These are phyloP conservation scores for Arabidopsis arenosa DNA, from an alignment of 345 rosid species.

Conservation along the genomic window DNA sequence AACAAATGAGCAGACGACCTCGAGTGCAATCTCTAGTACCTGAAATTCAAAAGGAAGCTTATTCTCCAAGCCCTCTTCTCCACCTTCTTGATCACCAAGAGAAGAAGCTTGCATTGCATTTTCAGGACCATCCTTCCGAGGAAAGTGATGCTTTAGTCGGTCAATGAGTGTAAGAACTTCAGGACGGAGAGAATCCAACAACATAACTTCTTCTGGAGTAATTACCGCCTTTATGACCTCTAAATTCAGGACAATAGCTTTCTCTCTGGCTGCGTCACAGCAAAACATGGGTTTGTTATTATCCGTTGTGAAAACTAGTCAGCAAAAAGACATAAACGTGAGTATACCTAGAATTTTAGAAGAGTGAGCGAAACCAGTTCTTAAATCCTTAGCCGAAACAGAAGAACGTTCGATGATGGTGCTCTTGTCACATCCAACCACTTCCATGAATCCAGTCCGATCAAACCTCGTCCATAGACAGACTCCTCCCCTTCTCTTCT, in stretches of 20 bases:
- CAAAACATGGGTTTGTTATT: slow-evolving; percentile 3
- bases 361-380: slow-evolving; percentile 84
- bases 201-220: slow-evolving; percentile 76
- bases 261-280: slow-evolving; percentile 66
- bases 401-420: slow-evolving; percentile 68
- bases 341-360: slow-evolving; percentile 64
- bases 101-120: slow-evolving; percentile 47
- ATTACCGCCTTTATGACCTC: slow-evolving; percentile 81
- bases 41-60: slow-evolving; percentile 94
- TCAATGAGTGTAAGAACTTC: slow-evolving; percentile 74
- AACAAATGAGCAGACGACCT: slow-evolving; percentile 72
- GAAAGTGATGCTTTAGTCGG: slow-evolving; percentile 73
- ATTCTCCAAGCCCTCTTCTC: slow-evolving; percentile 60
- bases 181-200: slow-evolving; percentile 72
- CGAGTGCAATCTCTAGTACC: slow-evolving; percentile 90
- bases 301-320: background rate
- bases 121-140: slow-evolving; percentile 52
- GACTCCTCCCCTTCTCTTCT: slow-evolving; percentile 81
- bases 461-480: slow-evolving; percentile 92
- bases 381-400: slow-evolving; percentile 84
- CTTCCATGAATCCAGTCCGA: slow-evolving; percentile 67
- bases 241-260: slow-evolving; percentile 82
- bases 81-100: slow-evolving; percentile 61
- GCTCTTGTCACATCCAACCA: slow-evolving; percentile 81
- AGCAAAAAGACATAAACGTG: background rate